Percentiles rank a stretch among this genome's conserved stretches.
These are phyloP conservation scores for Backusella australiensis DNA, from an alignment of 192 early-diverging fungal species.

Conservation along the genomic window DNA sequence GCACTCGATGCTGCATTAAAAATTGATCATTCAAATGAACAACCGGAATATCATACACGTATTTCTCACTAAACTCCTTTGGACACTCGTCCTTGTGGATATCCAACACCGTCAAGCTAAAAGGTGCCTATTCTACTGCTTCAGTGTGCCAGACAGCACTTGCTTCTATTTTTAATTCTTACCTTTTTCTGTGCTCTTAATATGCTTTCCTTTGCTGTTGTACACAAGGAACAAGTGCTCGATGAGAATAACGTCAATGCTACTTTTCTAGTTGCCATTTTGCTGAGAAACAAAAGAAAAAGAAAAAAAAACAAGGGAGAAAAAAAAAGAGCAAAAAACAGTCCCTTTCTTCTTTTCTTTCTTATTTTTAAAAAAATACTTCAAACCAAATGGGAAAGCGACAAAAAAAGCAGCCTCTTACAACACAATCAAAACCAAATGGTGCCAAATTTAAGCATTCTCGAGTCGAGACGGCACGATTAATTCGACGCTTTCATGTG, in stretches of 20 bases:
- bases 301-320: not conserved
- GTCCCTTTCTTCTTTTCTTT: not conserved
- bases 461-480: conserved; percentile 57
- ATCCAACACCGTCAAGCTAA: conserved; percentile 28
- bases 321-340: not conserved
- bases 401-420: conserved; percentile 18
- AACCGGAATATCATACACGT: conserved; percentile 57
- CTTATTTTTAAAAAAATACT: not conserved
- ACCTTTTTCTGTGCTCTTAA: conserved; percentile 46
- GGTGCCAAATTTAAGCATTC: conserved; percentile 51
- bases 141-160: no score
- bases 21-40: conserved; percentile 47
- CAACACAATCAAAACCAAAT: not conserved
- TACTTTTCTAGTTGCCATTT: conserved; percentile 19
- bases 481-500: conserved; percentile 78
- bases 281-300: not conserved
- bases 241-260: conserved; percentile 47
- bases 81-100: conserved; percentile 37
- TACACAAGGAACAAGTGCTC: conserved; percentile 49
- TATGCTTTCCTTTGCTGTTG: conserved; percentile 43
- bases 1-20: conserved; percentile 44
- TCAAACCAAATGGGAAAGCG: not conserved
- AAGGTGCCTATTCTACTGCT: conserved; percentile 21
- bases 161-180: no score
- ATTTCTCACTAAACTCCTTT: conserved; percentile 40